Evolutionary conservation across 129 eudicot species (phyloP).

Genomic region (Apium graveolens): DNA sequence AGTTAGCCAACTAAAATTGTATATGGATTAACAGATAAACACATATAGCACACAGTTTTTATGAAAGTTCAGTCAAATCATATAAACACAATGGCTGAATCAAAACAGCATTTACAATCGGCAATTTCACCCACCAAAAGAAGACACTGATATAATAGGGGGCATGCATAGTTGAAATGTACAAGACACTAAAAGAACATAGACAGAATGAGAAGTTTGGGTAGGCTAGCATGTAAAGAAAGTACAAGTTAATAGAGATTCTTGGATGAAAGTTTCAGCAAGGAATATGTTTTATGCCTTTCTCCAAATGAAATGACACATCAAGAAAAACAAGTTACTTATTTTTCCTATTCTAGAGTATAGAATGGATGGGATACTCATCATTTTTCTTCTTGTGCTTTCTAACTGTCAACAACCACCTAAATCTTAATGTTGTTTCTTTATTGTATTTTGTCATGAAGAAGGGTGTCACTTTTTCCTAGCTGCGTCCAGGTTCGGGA

Average conservation of each 20-base stretch:
- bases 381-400: background rate
- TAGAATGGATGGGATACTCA: too few relatives aligned
- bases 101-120: background rate
- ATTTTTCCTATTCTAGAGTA: background rate
- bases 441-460: constrained; percentile 10
- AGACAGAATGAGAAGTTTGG: background rate
- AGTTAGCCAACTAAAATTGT: background rate
- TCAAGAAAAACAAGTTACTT: background rate
- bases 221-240: background rate
- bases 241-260: too few relatives aligned
- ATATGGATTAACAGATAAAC: background rate
- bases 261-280: constrained; percentile 9
- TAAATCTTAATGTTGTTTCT: background rate
- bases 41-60: background rate
- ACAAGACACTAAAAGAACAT: background rate
- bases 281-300: constrained; percentile 15
- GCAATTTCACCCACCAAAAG: background rate
- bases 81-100: background rate
- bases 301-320: background rate
- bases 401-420: constrained; percentile 2
- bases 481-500: too few relatives aligned
- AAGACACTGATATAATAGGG: too few relatives aligned
- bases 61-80: background rate
- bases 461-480: constrained; percentile 1
- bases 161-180: background rate